These are phyloP conservation scores for Actinomortierella wolfii DNA, from an alignment of 371 early-diverging fungal genomes.

Conservation along the genomic window DNA sequence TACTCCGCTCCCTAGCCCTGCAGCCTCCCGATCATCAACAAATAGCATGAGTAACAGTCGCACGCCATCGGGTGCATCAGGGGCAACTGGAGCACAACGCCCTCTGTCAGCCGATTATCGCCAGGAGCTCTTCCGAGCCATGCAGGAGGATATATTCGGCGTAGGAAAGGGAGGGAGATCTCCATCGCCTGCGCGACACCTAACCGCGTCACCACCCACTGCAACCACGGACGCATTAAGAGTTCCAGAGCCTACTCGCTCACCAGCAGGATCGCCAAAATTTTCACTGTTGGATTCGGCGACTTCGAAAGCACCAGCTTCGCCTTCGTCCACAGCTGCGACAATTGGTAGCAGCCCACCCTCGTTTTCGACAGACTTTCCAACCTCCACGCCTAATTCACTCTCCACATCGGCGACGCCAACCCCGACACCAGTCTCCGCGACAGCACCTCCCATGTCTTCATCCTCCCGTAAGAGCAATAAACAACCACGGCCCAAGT, in stretches of 20 bases:
- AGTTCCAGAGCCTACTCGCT: too few relatives aligned
- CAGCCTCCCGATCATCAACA: slow-evolving; percentile 14
- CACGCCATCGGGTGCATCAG: slow-evolving; percentile 1
- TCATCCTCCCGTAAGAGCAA: slow-evolving; percentile 4
- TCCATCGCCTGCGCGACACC: too few relatives aligned
- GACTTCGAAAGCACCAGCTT: too few relatives aligned
- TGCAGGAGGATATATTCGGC: slow-evolving; percentile 20
- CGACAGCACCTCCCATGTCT: not conserved
- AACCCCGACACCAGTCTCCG: slow-evolving; percentile 11
- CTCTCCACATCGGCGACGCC: not conserved
- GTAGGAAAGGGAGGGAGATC: too few relatives aligned
- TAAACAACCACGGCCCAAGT: slow-evolving; percentile 25
- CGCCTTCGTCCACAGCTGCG: too few relatives aligned
- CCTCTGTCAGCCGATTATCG: slow-evolving; percentile 16
- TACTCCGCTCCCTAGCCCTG: slow-evolving; percentile 13
- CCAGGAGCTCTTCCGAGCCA: slow-evolving; percentile 25
- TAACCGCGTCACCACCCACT: too few relatives aligned
- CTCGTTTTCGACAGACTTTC: too few relatives aligned
- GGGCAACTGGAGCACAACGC: not conserved
- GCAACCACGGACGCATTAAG: too few relatives aligned
- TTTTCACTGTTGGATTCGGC: too few relatives aligned
- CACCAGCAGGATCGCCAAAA: too few relatives aligned
- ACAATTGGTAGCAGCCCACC: too few relatives aligned
- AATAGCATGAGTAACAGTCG: not conserved
- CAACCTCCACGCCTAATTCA: not conserved